A percentile compares a stretch with the other conserved stretches of the same genome.
Conservation (phyloP, 805 yeast genomes). For the Cyberlindnera mycetangii region DNA sequence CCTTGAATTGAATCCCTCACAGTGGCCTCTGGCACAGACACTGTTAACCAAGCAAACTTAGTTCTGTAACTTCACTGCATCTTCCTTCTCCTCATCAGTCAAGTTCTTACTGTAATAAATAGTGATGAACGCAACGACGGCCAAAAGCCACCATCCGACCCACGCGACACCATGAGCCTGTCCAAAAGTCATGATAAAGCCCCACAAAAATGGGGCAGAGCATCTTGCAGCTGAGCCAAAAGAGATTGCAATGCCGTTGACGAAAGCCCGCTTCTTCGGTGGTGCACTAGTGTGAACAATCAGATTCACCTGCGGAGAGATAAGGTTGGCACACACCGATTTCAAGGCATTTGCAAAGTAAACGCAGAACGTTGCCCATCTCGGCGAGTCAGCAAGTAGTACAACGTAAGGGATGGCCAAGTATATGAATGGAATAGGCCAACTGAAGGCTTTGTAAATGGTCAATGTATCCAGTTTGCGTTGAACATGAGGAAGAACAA, state of each 20-base stretch:
- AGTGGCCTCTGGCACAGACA: not conserved
- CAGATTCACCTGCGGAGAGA: constrained; percentile 11
- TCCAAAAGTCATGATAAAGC: constrained; percentile 5
- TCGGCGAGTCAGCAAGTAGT: constrained; percentile 4
- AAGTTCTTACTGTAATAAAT: constrained; percentile 5
- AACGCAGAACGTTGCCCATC: not conserved
- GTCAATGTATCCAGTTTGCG: constrained; percentile 7
- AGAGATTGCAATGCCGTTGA: constrained; percentile 13
- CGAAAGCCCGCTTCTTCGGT: constrained; percentile 11
- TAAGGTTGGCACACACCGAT: constrained; percentile 4
- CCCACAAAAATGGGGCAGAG: constrained; percentile 9
- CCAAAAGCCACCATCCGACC: constrained; percentile 14
- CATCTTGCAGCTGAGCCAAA: constrained; percentile 9
- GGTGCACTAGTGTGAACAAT: constrained; percentile 14
- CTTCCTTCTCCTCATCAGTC: constrained; percentile 4
- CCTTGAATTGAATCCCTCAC: too few species aligned
- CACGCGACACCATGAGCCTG: constrained; percentile 6
- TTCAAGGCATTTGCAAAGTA: not conserved
- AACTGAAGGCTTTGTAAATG: constrained; percentile 9
- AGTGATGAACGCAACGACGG: constrained; percentile 1
- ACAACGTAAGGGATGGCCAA: constrained; percentile 7
- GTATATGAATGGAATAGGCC: constrained; percentile 9
- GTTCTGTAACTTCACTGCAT: not conserved
- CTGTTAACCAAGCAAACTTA: not conserved
- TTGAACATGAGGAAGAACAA: constrained; percentile 23